Base-by-base conservation (phyloP, 345 rosid genomes). In the Orychophragmus violaceus region DNA sequence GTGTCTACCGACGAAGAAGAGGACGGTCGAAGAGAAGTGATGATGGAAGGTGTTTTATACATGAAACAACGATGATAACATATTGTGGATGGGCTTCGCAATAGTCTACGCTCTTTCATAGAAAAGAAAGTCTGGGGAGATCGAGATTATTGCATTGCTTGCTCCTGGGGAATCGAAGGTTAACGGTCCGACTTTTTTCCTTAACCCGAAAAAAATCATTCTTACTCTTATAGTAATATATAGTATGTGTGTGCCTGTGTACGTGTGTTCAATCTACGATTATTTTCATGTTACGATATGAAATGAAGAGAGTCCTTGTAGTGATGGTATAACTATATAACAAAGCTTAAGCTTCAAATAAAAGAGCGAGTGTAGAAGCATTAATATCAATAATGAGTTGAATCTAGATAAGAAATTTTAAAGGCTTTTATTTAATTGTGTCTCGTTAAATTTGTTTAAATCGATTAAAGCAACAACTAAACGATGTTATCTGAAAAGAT, bases 131-230 rank as follows among this genome's bases (percentile, higher is more conserved):
- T 72, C 76, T 72, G 21, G 76, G 46, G 19, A 72, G 76, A 72
- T 61, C 76, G 76, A 72, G 61, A 58, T 66, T 72, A 72, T 72
- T 72, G 76, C 76, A 59, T 72, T 72, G 76, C 71, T 57, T 72
- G 9, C 30, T 37, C 30, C 18, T 66, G 76, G 76, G 76, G 76
- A 72, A 72, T 72, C 51, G 76, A 72, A 72, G 76, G 76, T 72
- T 72, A 66, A 55, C 42, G 76, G 76, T 72, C 76, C 76, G 76
- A 72, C 12, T 72, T 72, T 72, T 72, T 72, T 72, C 71, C 55
- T 72, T 72, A 27, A 32, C 55, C 61, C 66, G 71, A 72, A 72
- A 65, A 64, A 72, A 72, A 65, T 59, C 71, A 72, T 50, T 65
- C 60, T 65, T 48, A 72, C 39, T 49, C 48, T 46, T 64, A 45